These are phyloP conservation scores for Mollisiaceae sp. DNA, from an alignment of 2,329 filamentous ascomycete genomes.

Conservation along the genomic window DNA sequence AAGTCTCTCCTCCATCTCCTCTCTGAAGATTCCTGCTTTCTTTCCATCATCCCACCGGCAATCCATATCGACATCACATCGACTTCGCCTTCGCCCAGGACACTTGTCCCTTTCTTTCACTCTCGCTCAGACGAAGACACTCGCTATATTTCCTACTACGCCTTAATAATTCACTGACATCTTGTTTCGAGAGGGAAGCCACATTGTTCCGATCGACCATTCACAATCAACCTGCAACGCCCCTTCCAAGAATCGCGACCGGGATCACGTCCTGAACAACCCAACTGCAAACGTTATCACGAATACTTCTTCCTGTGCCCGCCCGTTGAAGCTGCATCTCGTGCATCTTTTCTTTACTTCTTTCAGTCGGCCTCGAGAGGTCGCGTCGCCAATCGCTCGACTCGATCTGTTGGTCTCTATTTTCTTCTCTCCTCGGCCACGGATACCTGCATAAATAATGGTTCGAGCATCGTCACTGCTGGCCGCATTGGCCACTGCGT, in stretches of 20 bases:
- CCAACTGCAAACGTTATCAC: conserved; percentile 8
- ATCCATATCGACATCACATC: background rate
- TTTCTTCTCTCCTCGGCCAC: background rate
- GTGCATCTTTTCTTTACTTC: conserved; percentile 22
- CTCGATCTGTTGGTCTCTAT: conserved; percentile 6
- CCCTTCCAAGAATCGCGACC: conserved; percentile 10
- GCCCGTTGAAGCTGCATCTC: conserved; percentile 17
- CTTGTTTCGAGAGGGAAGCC: conserved; percentile 2
- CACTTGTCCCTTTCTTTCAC: conserved; percentile 9
- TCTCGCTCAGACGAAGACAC: background rate
- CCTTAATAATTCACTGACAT: background rate
- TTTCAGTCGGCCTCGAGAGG: conserved; percentile 14
- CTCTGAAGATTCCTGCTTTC: background rate
- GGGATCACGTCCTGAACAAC: conserved; percentile 8
- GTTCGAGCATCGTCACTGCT: conserved; percentile 37
- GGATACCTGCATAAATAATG: conserved; percentile 35
- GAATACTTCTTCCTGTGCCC: conserved; percentile 13
- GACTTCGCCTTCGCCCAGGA: background rate
- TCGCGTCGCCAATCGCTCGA: conserved; percentile 23
- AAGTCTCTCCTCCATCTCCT: conserved; percentile 10
- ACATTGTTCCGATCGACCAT: conserved; percentile 5
- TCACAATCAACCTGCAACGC: conserved; percentile 1
- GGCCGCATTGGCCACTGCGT: conserved; percentile 34
- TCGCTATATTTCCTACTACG: conserved; percentile 4
- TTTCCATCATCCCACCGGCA: conserved; percentile 8